These are phyloP conservation scores for Citrus reticulata DNA, from an alignment of 345 rosid species.

Conservation along the genomic window DNA sequence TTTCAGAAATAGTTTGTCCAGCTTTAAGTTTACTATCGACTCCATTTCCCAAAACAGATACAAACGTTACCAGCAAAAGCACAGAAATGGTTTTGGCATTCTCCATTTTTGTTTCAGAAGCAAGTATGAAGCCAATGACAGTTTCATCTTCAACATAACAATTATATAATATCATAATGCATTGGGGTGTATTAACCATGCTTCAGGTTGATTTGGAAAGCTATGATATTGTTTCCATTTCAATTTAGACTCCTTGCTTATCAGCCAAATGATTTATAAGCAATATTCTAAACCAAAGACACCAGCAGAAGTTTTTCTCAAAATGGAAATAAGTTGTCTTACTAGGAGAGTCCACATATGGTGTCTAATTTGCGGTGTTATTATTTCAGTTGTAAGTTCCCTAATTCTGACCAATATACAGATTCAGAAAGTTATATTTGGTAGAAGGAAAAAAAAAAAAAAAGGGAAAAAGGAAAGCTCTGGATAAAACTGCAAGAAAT, in stretches of 20 bases:
- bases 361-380: too few relatives aligned
- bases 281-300: neutral
- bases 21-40: neutral
- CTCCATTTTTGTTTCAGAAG: conserved; percentile 3
- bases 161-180: neutral
- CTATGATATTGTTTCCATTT: neutral
- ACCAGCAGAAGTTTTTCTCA: neutral
- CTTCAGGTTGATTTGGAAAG: neutral
- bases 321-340: neutral
- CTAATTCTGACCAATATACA: neutral
- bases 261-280: neutral
- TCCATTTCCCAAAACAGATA: conserved; percentile 13
- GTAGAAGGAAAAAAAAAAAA: too few relatives aligned
- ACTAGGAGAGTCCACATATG: neutral
- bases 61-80: conserved; percentile 6
- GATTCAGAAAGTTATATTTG: neutral
- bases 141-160: neutral
- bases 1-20: conserved; percentile 4
- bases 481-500: neutral
- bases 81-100: neutral
- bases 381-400: neutral
- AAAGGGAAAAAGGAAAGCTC: neutral
- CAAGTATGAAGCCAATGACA: neutral
- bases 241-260: neutral
- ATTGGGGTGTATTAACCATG: neutral